Evolutionary conservation across 257 asterid genomes (phyloP).

Genomic region (Handroanthus guayacan): DNA sequence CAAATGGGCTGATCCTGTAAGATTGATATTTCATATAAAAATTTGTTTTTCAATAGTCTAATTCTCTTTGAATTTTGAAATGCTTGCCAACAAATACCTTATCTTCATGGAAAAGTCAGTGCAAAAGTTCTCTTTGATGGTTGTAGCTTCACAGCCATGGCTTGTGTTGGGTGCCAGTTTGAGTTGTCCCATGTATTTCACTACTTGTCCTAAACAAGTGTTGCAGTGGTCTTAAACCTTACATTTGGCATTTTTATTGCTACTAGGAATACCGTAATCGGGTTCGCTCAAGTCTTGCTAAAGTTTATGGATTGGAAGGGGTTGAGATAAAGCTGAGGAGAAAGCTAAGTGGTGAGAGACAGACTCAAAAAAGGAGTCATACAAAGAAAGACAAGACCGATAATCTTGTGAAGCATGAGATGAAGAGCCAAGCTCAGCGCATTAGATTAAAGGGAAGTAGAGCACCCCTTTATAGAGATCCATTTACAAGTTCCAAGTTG

Average conservation of each 20-base stretch:
- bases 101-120: too few relatives aligned
- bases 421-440: slow-evolving; percentile 47
- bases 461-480: slow-evolving; percentile 73
- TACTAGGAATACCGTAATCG: slow-evolving; percentile 70
- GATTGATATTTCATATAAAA: slow-evolving; percentile 29
- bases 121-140: neutral
- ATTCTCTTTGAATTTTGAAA: neutral
- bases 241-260: neutral
- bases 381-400: slow-evolving; percentile 47
- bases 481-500: slow-evolving; percentile 72
- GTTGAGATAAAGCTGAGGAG: slow-evolving; percentile 66
- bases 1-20: slow-evolving; percentile 98
- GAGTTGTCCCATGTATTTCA: neutral
- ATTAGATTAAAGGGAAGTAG: slow-evolving; percentile 53
- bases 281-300: slow-evolving; percentile 73
- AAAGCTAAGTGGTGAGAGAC: slow-evolving; percentile 56
- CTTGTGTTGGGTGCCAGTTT: neutral
- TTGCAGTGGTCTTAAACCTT: slow-evolving; percentile 12
- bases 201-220: neutral
- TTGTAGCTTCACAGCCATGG: neutral
- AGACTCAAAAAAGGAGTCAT: slow-evolving; percentile 50
- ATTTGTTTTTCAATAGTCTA: neutral
- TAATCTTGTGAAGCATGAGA: slow-evolving; percentile 39
- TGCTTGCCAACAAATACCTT: neutral
- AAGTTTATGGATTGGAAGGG: slow-evolving; percentile 68